Evolutionary conservation across 495 filamentous ascomycete genomes (phyloP).

Genomic region (Cudoniella acicularis): DNA sequence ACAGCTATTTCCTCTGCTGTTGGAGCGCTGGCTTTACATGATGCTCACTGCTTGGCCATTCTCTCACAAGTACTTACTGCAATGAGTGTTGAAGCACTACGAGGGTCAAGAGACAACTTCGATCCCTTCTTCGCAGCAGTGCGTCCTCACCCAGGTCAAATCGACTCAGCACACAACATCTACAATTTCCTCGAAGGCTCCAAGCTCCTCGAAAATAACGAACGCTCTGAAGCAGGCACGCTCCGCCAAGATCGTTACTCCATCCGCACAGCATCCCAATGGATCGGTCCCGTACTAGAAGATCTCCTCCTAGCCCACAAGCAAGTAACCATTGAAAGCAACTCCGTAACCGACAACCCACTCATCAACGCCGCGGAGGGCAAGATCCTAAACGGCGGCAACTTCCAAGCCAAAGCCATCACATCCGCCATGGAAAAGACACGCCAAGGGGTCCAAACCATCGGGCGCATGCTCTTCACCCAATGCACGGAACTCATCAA

Average conservation of each 20-base stretch:
- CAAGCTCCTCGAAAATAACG: constrained; percentile 28
- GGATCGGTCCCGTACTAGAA: constrained; percentile 62
- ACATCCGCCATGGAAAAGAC: constrained; percentile 64
- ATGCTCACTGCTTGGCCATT: constrained; percentile 53
- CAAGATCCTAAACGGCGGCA: constrained; percentile 52
- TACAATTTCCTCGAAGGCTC: constrained; percentile 42
- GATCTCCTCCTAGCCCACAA: constrained; percentile 49
- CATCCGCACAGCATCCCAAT: constrained; percentile 57
- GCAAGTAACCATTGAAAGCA: constrained; percentile 56
- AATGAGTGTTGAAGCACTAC: constrained; percentile 47
- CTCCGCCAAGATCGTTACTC: constrained; percentile 62
- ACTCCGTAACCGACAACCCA: constrained; percentile 64
- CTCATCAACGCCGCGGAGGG: constrained; percentile 47
- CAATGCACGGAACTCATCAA: constrained; percentile 60
- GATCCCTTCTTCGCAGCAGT: constrained; percentile 55
- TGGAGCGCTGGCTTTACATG: constrained; percentile 50
- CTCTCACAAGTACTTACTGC: constrained; percentile 56
- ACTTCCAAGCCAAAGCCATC: constrained; percentile 59
- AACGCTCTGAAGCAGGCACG: constrained; percentile 23
- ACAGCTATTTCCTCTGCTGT: constrained; percentile 53
- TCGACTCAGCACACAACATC: constrained; percentile 54
- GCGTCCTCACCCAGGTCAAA: constrained; percentile 61
- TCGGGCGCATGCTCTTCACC: constrained; percentile 56
- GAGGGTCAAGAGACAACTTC: constrained; percentile 51
- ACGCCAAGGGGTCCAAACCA: constrained; percentile 45